Evolutionary conservation across 306 rosid species (phyloP), one percentile per base, ranked within the genome.

Genomic region (Vigna nakashimae): DNA sequence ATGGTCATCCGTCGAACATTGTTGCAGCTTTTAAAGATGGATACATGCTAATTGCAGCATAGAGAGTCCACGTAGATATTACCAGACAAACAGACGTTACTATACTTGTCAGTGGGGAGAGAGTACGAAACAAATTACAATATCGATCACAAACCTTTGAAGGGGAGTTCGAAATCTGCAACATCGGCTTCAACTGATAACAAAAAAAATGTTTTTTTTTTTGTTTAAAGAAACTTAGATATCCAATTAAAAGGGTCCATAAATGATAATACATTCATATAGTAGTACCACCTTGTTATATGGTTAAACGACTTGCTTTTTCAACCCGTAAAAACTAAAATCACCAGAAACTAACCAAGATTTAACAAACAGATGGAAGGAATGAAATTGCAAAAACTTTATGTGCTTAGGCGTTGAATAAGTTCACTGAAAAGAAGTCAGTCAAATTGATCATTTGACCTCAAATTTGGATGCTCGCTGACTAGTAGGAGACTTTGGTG

Each of bases 401-500:
- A 71, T 74, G 55, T 11, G 71, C 66, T 68, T 65, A 64, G 52
- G 52, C 55, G 62, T 26, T 36, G 71, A 62, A 73, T 12, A 9
- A 40, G 56, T 12, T 65, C 65, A 51, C 14, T 17, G 60, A 45
- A 51, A 52, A 38, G 1, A 77, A 49, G 20, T 38, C 48, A 52
- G 13, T 24, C 10, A 65, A 71, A 71, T 15, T 50, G 50, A 50
- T 65, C 52, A 42, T 56, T 68, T 68, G 74, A 74, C 87, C 76
- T 71, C 62, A 55, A 87, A 79, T 81, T 79, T 48, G 75, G 57
- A 52, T 64, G 58, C 10, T 74, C 63, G 68, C 77, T 76, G 65
- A 69, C 70, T 74, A 73, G 79, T 46, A 18, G 49, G 66, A 84
- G 81, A 70, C 80, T 87, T 79, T 80, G 85, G 68, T 77, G 76